A percentile compares a stretch with the other conserved stretches of the same genome.
phyloP scores from a whole-genome alignment of 257 asterid species.

The Osmanthus fragrans region DNA sequence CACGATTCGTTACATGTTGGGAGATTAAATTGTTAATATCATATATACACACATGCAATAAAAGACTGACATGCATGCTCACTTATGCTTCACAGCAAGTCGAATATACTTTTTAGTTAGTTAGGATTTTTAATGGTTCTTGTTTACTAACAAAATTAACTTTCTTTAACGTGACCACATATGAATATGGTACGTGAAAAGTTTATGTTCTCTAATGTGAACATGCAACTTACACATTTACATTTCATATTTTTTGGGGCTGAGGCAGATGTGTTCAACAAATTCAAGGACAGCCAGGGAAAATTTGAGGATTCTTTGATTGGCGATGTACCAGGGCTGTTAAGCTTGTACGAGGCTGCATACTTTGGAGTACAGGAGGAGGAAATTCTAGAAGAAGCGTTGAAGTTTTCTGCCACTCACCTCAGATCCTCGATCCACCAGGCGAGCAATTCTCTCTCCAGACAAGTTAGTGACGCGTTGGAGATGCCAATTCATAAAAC shows the following conservation, averaged over 20 bases:
- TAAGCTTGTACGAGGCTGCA: conserved; percentile 40
- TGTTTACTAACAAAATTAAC: too few relatives aligned
- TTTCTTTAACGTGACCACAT: too few relatives aligned
- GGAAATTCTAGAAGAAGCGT: conserved; percentile 27
- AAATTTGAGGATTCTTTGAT: conserved; percentile 7
- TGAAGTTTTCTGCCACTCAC: conserved; percentile 19
- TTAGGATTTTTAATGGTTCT: too few relatives aligned
- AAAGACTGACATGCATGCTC: too few relatives aligned
- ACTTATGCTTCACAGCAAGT: too few relatives aligned
- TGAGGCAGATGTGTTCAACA: conserved; percentile 29
- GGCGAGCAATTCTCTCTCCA: neutral
- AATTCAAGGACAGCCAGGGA: conserved; percentile 24
- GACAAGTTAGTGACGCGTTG: conserved; percentile 20
- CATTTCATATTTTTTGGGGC: neutral
- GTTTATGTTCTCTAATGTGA: too few relatives aligned
- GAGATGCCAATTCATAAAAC: conserved; percentile 25
- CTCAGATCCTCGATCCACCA: conserved; percentile 6
- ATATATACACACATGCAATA: too few relatives aligned
- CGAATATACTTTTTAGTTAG: too few relatives aligned
- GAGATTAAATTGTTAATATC: too few relatives aligned
- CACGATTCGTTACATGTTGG: too few relatives aligned
- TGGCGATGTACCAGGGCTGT: conserved; percentile 16
- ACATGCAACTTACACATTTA: too few relatives aligned
- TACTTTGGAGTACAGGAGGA: conserved; percentile 19
- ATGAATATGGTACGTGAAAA: too few relatives aligned